phyloP scores from a whole-genome alignment of 1,284 basidiomycete genomes.

The Ceratobasidium sp. region DNA sequence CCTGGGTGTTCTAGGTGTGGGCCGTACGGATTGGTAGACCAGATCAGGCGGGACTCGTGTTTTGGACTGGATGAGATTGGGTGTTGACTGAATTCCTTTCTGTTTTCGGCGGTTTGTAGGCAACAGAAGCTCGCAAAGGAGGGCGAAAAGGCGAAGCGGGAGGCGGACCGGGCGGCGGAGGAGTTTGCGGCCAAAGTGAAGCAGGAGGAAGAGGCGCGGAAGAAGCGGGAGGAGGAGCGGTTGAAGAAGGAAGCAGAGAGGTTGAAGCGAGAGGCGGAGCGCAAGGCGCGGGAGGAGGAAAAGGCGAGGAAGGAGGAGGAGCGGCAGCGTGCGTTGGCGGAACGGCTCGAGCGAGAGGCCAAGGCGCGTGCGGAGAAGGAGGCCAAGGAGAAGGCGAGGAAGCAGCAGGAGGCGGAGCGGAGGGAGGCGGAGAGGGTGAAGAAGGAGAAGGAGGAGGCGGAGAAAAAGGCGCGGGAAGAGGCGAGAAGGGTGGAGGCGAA shows the following conservation, averaged over 20 bases:
- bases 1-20: neutral
- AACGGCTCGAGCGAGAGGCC: constrained; percentile 77
- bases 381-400: constrained; percentile 74
- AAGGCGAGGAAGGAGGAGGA: constrained; percentile 74
- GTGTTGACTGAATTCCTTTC: constrained; percentile 1
- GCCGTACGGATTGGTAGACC: neutral
- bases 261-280: constrained; percentile 75
- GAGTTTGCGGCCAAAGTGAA: constrained; percentile 71
- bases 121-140: constrained; percentile 93
- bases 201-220: constrained; percentile 73
- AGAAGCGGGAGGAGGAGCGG: constrained; percentile 67
- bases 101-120: constrained; percentile 61
- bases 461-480: constrained; percentile 71
- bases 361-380: constrained; percentile 64
- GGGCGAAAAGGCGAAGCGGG: constrained; percentile 83
- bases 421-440: constrained; percentile 55
- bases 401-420: constrained; percentile 62
- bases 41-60: constrained; percentile 4
- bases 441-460: constrained; percentile 63
- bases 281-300: constrained; percentile 77
- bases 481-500: constrained; percentile 64
- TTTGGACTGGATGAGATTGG: constrained; percentile 20
- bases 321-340: constrained; percentile 75
- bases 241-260: constrained; percentile 83
- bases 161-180: constrained; percentile 85